Conservation (phyloP, 805 yeast species). For the Ogataea neopini region DNA sequence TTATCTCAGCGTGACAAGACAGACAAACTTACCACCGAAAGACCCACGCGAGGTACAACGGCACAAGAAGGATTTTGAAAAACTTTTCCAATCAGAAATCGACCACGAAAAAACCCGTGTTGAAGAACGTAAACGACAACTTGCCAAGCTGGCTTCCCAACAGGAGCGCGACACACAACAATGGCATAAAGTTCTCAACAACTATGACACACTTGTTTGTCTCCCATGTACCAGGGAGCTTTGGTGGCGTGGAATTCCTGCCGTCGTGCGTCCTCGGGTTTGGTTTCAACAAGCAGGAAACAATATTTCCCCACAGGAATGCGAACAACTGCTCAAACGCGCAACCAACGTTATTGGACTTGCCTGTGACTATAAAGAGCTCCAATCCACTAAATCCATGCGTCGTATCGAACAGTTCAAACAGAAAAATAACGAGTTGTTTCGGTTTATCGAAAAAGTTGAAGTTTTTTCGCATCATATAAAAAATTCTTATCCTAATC, state of each 20-base stretch:
- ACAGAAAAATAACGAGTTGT: conserved; percentile 12
- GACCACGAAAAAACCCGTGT: conserved; percentile 39
- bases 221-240: conserved; percentile 48
- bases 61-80: conserved; percentile 56
- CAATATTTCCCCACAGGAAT: conserved; percentile 21
- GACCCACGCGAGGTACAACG: conserved; percentile 48
- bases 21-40: conserved; percentile 68
- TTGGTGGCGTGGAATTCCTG: conserved; percentile 64
- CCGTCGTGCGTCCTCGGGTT: conserved; percentile 41
- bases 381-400: no score
- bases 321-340: conserved; percentile 15
- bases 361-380: conserved; percentile 34
- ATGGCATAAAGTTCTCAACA: conserved; percentile 46
- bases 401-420: conserved; percentile 10
- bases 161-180: conserved; percentile 38
- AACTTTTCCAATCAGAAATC: conserved; percentile 43
- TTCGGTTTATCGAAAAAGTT: conserved; percentile 21
- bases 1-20: conserved; percentile 54
- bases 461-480: conserved; percentile 27
- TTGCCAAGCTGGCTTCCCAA: conserved; percentile 37
- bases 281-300: conserved; percentile 51
- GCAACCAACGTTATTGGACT: conserved; percentile 26
- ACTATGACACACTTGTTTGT: conserved; percentile 37
- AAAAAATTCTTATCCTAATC: conserved; percentile 31
- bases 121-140: conserved; percentile 31